Percentiles rank a stretch among this genome's conserved stretches.
phyloP scores from a whole-genome alignment of 148 eudicot species.

The Fallopia convolvulus region DNA sequence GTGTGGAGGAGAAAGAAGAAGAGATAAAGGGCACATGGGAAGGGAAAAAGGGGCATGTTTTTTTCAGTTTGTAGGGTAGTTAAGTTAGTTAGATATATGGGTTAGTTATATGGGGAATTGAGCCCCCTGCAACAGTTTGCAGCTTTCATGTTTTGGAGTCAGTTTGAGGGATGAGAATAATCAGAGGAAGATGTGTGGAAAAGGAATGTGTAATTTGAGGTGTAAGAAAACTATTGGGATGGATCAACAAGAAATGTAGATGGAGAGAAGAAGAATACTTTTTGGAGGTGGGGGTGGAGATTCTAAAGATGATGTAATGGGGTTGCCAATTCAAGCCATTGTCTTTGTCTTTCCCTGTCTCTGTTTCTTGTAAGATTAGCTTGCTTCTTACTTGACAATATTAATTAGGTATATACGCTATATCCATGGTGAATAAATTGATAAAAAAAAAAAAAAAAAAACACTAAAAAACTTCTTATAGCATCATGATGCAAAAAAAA shows the following conservation, averaged over 20 bases:
- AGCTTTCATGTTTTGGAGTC: background rate
- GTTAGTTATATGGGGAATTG: background rate
- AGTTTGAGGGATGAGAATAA: background rate
- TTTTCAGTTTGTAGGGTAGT: background rate
- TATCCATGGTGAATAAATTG: no score
- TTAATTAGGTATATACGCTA: no score
- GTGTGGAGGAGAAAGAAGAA: conserved; percentile 14
- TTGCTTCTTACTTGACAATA: background rate
- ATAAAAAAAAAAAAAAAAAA: no score
- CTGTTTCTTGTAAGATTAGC: background rate
- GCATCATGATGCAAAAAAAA: no score
- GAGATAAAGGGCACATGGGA: conserved; percentile 13
- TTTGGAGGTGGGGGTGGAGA: background rate
- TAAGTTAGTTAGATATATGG: background rate
- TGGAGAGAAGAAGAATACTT: background rate
- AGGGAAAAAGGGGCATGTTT: conserved; percentile 32
- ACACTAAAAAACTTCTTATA: no score
- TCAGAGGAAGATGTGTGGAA: background rate
- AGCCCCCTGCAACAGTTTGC: background rate
- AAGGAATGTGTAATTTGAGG: background rate
- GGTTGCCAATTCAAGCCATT: background rate
- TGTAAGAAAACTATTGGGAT: background rate
- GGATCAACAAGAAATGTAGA: background rate
- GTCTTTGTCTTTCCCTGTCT: background rate
- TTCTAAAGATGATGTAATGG: background rate